Base-by-base conservation (phyloP, 371 early-diverging fungal genomes). In the Mycotypha africana region DNA sequence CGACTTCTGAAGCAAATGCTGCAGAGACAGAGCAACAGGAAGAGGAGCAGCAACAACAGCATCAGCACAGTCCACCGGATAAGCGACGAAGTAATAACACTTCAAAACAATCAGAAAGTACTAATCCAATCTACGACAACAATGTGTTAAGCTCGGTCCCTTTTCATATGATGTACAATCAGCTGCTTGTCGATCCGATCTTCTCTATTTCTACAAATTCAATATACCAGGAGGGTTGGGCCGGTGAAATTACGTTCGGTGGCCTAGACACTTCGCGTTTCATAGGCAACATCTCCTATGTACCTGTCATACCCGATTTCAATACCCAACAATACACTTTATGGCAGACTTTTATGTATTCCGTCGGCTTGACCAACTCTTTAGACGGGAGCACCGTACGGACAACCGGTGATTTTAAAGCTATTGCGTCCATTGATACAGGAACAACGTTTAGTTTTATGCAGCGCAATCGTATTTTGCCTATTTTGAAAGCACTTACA, bases 241-340 rank as follows among this genome's bases (percentile, higher is more conserved):
- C 42, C 3, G 85, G 81, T 8, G 74, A 79, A 35, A 66, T 81
- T 41, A 74, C 71, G 14, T 67, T 84, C 51, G 81, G 79, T n/a
- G 81, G 76, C 0, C 57, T 65, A 19, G 76, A 82, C 52, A 21
- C 43, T 6, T 42, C 65, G 38, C 74, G 71, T 45, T 78, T 64
- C 51, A 49, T 53, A 4, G 82, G 81, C n/a, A 46, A 58, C 2
- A 39, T 82, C 34, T 51, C 52, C 14, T 82, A 79, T 34, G 28
- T 70, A 9, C 61, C 71, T 6, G 64, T 70, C 1, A 53, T 56
- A 8, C 22, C 20, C 7, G 26, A 44, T 7, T 9, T 19, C 0
- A 20, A 9, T 14, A 31, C n/a, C 20, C 19, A 17, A 4, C 10
- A 17, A 6, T 22, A 31, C 14, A 11, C 31, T 0, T n/a, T 47